phyloP scores from a whole-genome alignment of 2,329 filamentous ascomycete genomes.

The Metarhizium humberi region DNA sequence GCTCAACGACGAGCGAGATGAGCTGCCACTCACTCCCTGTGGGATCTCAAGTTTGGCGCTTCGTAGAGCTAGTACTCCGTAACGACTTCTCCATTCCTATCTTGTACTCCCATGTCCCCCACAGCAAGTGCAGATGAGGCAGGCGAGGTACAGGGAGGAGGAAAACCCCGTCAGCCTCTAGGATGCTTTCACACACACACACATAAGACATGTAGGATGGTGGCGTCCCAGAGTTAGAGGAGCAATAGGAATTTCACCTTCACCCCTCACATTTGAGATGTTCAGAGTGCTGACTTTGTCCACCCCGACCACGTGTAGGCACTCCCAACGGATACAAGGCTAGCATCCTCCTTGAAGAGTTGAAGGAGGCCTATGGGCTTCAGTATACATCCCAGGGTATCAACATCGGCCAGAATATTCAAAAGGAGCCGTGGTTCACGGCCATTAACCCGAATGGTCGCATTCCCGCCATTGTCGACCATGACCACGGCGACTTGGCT shows the following conservation, averaged over 20 bases:
- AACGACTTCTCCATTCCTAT: not conserved
- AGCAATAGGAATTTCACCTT: not conserved
- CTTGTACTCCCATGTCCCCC: not conserved
- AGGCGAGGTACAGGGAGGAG: not conserved
- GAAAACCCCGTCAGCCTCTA: too few species aligned
- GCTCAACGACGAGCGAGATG: not conserved
- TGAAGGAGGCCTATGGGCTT: constrained; percentile 54
- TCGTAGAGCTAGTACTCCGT: not conserved
- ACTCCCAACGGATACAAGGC: constrained; percentile 49
- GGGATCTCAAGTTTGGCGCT: too few species aligned
- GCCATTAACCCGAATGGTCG: constrained; percentile 54
- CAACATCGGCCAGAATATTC: constrained; percentile 52
- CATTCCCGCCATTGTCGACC: constrained; percentile 57
- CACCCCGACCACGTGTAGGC: constrained; percentile 16
- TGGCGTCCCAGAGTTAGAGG: not conserved
- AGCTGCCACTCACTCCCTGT: not conserved
- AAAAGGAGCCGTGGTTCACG: constrained; percentile 60
- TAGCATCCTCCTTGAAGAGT: constrained; percentile 54
- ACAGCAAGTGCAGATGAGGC: not conserved
- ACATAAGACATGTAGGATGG: not conserved
- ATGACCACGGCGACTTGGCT: constrained; percentile 48
- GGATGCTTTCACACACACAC: not conserved
- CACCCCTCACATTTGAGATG: not conserved
- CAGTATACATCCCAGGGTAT: constrained; percentile 50
- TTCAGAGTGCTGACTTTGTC: constrained; percentile 4